Conservation (phyloP, 768 basidiomycete species). For the Xerocomus brunneocitrinus region DNA sequence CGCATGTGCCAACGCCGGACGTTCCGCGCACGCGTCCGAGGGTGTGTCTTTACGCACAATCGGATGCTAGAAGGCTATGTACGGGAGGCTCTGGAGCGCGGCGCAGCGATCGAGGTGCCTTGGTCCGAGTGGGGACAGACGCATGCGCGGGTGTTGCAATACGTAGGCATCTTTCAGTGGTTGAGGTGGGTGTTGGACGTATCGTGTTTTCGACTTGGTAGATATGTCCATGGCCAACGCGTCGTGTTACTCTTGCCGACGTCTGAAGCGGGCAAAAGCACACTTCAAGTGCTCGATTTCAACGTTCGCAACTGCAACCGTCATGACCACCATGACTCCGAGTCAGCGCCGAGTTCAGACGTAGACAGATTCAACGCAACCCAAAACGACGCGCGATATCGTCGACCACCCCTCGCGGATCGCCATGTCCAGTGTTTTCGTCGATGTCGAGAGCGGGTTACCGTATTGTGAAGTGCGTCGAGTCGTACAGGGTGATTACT, state of each 20-base stretch:
- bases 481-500: conserved; percentile 28
- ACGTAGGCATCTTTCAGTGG: conserved; percentile 35
- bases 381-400: background rate
- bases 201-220: conserved; percentile 15
- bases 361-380: background rate
- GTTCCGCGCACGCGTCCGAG: conserved; percentile 7
- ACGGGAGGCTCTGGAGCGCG: background rate
- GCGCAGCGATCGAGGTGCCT: conserved; percentile 5
- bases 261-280: conserved; percentile 7
- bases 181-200: conserved; percentile 28
- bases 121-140: conserved; percentile 40
- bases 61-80: conserved; percentile 22
- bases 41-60: conserved; percentile 32
- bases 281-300: conserved; percentile 29
- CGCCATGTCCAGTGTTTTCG: conserved; percentile 19
- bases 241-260: conserved; percentile 27
- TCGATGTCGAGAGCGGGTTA: conserved; percentile 23
- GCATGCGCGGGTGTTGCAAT: conserved; percentile 32
- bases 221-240: conserved; percentile 40
- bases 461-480: conserved; percentile 28
- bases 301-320: conserved; percentile 15
- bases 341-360: background rate
- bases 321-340: background rate
- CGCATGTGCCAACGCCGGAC: background rate
- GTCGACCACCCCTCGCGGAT: conserved; percentile 10